A percentile compares a stretch with the other conserved stretches of the same genome.
phyloP scores from a whole-genome alignment of 305 asterid genomes.

The Solanum chacoense region DNA sequence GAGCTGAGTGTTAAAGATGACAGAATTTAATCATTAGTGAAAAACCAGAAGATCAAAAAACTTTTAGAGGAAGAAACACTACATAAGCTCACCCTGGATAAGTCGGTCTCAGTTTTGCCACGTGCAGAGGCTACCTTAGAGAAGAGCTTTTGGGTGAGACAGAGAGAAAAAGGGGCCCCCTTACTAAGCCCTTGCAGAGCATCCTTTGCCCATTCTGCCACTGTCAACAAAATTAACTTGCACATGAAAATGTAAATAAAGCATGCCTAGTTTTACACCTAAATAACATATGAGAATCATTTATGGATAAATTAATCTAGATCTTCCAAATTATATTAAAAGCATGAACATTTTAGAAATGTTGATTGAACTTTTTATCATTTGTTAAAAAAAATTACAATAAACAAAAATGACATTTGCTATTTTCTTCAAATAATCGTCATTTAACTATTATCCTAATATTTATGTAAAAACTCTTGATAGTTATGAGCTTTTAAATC shows the following conservation, averaged over 20 bases:
- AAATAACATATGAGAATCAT: not conserved
- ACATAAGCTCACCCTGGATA: slow-evolving; percentile 47
- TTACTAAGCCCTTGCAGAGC: slow-evolving; percentile 78
- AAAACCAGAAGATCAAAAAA: not conserved
- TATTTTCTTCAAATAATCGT: not conserved
- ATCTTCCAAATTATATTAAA: not conserved
- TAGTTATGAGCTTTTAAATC: not conserved
- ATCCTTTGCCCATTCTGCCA: slow-evolving; percentile 96
- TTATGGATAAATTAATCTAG: not conserved
- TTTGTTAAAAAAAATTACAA: not conserved
- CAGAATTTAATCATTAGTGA: not conserved
- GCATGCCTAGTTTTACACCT: not conserved
- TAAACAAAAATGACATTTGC: not conserved
- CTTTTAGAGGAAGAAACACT: not conserved
- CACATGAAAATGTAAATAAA: not conserved
- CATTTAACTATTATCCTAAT: not conserved
- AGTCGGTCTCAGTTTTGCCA: slow-evolving; percentile 34
- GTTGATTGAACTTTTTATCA: not conserved
- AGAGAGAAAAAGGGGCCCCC: slow-evolving; percentile 92
- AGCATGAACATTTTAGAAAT: not conserved
- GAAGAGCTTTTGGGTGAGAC: slow-evolving; percentile 66
- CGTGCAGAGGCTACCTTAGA: slow-evolving; percentile 71
- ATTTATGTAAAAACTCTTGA: not conserved
- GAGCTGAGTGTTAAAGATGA: slow-evolving; percentile 35
- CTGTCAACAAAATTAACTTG: slow-evolving; percentile 24